Evolutionary conservation across 2,329 filamentous ascomycete genomes (phyloP).

Genomic region (Teratosphaeria gauchensis): DNA sequence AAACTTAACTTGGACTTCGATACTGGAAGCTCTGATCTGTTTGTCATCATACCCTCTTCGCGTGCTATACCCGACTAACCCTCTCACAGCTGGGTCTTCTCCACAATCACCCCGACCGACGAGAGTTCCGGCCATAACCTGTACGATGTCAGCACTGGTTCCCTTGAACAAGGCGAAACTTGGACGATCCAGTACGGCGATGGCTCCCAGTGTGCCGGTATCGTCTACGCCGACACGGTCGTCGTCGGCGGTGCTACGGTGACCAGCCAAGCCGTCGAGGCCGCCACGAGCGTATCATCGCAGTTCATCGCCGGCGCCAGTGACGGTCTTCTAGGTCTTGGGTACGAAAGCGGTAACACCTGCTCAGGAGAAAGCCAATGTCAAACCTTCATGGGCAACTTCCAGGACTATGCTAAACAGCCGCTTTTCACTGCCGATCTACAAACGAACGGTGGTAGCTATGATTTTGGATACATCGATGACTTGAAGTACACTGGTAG

Average conservation of each 20-base stretch:
- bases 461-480: slow-evolving; percentile 37
- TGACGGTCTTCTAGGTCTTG: slow-evolving; percentile 52
- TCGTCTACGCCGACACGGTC: slow-evolving; percentile 58
- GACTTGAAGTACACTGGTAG: slow-evolving; percentile 46
- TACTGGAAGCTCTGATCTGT: slow-evolving; percentile 60
- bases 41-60: slow-evolving; percentile 23
- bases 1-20: slow-evolving; percentile 60
- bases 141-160: slow-evolving; percentile 42
- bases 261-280: slow-evolving; percentile 54
- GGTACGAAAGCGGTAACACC: slow-evolving; percentile 51
- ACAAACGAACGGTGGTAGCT: slow-evolving; percentile 37
- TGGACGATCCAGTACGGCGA: slow-evolving; percentile 58
- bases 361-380: slow-evolving; percentile 38
- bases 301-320: slow-evolving; percentile 34
- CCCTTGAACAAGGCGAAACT: slow-evolving; percentile 33
- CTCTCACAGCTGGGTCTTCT: slow-evolving; percentile 53
- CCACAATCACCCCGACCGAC: slow-evolving; percentile 43
- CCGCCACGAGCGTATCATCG: slow-evolving; percentile 48
- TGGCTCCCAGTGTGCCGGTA: slow-evolving; percentile 51
- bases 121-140: slow-evolving; percentile 46
- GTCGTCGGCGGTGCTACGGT: slow-evolving; percentile 51
- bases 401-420: slow-evolving; percentile 40
- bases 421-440: slow-evolving; percentile 50
- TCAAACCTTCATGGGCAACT: slow-evolving; percentile 51
- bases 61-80: not conserved